A percentile compares a stretch with the other conserved stretches of the same genome.
Conservation (phyloP, 2,329 filamentous ascomycete species). For the Dothideomycetidae sp. region DNA sequence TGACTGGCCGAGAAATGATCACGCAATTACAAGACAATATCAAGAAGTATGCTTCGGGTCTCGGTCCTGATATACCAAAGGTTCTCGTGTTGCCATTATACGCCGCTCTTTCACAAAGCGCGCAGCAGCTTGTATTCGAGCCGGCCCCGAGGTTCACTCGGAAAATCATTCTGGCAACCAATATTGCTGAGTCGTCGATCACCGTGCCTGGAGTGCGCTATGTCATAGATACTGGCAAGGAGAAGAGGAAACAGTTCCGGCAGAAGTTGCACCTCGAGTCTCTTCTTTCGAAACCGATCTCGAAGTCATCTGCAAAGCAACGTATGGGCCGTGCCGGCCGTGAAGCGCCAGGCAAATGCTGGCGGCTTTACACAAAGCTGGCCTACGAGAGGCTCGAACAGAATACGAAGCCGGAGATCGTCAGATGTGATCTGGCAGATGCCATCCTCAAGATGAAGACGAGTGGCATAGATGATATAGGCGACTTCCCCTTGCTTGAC, state of each 20-base stretch:
- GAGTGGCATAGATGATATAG: conserved; percentile 66
- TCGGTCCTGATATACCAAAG: conserved; percentile 62
- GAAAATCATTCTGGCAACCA: conserved; percentile 85
- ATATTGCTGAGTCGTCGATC: conserved; percentile 97
- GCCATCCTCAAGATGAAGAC: conserved; percentile 90
- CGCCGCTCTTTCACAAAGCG: conserved; percentile 73
- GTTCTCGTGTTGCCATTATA: conserved; percentile 66
- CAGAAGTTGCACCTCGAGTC: conserved; percentile 77
- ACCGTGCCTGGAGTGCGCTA: conserved; percentile 86
- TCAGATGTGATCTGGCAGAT: conserved; percentile 75
- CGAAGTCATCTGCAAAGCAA: conserved; percentile 84
- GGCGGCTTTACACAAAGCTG: conserved; percentile 70
- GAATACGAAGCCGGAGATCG: conserved; percentile 72
- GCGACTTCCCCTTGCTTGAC: conserved; percentile 75
- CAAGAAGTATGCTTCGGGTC: conserved; percentile 59
- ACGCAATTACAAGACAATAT: conserved; percentile 67
- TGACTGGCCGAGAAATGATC: conserved; percentile 87
- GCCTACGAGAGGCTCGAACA: conserved; percentile 57
- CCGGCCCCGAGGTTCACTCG: conserved; percentile 60
- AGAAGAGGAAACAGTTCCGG: conserved; percentile 86
- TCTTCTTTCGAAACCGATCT: conserved; percentile 77
- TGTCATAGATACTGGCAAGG: conserved; percentile 85
- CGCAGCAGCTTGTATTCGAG: conserved; percentile 75
- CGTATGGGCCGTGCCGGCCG: conserved; percentile 82
- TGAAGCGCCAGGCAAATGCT: conserved; percentile 83